These are phyloP conservation scores for Cladosporium velox DNA, from an alignment of 2,329 filamentous ascomycete genomes.

Conservation along the genomic window DNA sequence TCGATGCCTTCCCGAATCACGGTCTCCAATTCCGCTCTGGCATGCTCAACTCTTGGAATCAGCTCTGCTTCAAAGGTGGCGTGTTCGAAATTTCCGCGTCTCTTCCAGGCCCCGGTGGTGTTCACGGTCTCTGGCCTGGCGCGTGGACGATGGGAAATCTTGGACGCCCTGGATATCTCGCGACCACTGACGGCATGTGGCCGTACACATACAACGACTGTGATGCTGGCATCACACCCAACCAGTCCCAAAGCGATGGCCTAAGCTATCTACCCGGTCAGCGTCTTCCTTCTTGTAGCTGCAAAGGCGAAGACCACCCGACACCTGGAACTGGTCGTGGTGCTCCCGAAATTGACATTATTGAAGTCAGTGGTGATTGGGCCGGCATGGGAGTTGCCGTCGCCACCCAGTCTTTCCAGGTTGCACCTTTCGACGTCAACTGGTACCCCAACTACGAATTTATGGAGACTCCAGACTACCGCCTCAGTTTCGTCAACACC, in stretches of 20 bases:
- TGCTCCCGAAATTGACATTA: conserved; percentile 70
- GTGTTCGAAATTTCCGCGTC: conserved; percentile 70
- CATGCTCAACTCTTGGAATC: conserved; percentile 76
- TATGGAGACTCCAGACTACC: conserved; percentile 64
- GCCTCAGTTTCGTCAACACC: conserved; percentile 58
- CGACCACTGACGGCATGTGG: conserved; percentile 72
- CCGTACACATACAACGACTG: conserved; percentile 73
- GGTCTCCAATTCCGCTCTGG: conserved; percentile 67
- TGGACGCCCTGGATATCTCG: conserved; percentile 67
- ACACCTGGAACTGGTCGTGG: conserved; percentile 64
- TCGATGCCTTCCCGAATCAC: conserved; percentile 67
- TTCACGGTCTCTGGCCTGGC: conserved; percentile 72
- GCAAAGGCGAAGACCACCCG: conserved; percentile 64
- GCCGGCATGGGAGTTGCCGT: conserved; percentile 51
- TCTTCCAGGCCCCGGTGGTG: conserved; percentile 66
- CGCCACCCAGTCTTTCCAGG: conserved; percentile 66
- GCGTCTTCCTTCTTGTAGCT: conserved; percentile 69
- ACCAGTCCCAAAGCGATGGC: conserved; percentile 68
- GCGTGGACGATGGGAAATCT: conserved; percentile 77
- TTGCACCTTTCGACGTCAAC: conserved; percentile 70
- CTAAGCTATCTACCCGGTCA: conserved; percentile 69
- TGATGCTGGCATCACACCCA: conserved; percentile 70
- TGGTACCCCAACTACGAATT: conserved; percentile 64
- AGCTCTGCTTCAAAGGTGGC: conserved; percentile 71
- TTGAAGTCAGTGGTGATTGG: conserved; percentile 65